Evolutionary conservation across 345 rosid genomes (phyloP).

Genomic region (Angophora floribunda): DNA sequence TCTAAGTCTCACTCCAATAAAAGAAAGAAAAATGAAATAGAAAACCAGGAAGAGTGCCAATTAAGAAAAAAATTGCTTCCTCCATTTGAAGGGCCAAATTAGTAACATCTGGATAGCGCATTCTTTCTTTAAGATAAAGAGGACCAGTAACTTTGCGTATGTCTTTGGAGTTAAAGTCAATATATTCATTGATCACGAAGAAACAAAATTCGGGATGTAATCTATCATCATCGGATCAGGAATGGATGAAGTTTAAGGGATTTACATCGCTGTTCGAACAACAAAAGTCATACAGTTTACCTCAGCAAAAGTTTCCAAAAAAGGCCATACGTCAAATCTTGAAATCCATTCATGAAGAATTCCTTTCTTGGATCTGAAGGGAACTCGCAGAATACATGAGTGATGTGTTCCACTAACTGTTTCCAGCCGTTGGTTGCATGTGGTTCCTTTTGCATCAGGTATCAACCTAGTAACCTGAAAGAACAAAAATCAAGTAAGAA

Average conservation of each 20-base stretch:
- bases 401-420: slow-evolving; percentile 1
- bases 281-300: neutral
- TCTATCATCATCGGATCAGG: neutral
- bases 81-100: neutral
- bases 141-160: neutral
- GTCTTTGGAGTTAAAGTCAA: neutral
- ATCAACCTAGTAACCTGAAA: slow-evolving; percentile 3
- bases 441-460: slow-evolving; percentile 3
- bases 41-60: neutral
- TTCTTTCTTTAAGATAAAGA: neutral
- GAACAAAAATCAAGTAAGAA: neutral
- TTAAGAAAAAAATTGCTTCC: neutral
- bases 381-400: slow-evolving; percentile 3
- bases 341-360: slow-evolving; percentile 9
- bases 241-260: neutral
- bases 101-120: neutral
- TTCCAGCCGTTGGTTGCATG: slow-evolving; percentile 5
- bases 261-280: neutral
- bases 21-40: neutral
- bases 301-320: neutral
- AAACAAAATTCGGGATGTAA: neutral
- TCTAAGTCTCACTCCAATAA: neutral
- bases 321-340: neutral
- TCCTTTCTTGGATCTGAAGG: slow-evolving; percentile 2
- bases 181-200: neutral